Percentiles rank a stretch among this genome's conserved stretches.
Evolutionary conservation across 306 rosid genomes (phyloP).

Genomic region (Corylus heterophylla): DNA sequence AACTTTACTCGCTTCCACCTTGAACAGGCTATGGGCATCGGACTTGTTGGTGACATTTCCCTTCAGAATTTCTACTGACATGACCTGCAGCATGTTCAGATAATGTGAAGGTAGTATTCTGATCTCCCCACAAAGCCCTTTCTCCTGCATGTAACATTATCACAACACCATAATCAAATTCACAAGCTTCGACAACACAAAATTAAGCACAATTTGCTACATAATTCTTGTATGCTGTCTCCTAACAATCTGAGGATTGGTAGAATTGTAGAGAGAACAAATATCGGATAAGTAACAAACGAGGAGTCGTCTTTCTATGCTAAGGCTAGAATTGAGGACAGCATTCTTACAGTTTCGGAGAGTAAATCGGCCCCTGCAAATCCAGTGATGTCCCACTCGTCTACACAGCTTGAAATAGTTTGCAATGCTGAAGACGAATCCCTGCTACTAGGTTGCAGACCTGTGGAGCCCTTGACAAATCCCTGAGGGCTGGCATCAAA

Average conservation of each 20-base stretch:
- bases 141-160: slow-evolving; percentile 56
- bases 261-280: neutral
- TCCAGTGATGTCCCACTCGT: slow-evolving; percentile 74
- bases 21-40: slow-evolving; percentile 64
- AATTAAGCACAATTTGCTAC: neutral
- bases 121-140: slow-evolving; percentile 63
- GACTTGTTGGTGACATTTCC: slow-evolving; percentile 65
- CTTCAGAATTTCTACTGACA: slow-evolving; percentile 51
- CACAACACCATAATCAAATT: slow-evolving; percentile 21
- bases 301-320: neutral
- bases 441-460: slow-evolving; percentile 33
- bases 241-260: neutral
- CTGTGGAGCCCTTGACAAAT: slow-evolving; percentile 37
- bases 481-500: slow-evolving; percentile 47
- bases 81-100: slow-evolving; percentile 60
- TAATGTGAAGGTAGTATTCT: slow-evolving; percentile 73
- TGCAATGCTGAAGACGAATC: slow-evolving; percentile 39
- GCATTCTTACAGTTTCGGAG: slow-evolving; percentile 65
- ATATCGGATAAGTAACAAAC: neutral
- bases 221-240: neutral
- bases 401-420: slow-evolving; percentile 41
- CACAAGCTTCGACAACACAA: neutral
- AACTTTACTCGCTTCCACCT: slow-evolving; percentile 70
- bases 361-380: slow-evolving; percentile 62
- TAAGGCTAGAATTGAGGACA: neutral